Evolutionary conservation across 495 filamentous ascomycete species (phyloP), one percentile per base, ranked within the genome.

Genomic region (Daldinia concentrica): DNA sequence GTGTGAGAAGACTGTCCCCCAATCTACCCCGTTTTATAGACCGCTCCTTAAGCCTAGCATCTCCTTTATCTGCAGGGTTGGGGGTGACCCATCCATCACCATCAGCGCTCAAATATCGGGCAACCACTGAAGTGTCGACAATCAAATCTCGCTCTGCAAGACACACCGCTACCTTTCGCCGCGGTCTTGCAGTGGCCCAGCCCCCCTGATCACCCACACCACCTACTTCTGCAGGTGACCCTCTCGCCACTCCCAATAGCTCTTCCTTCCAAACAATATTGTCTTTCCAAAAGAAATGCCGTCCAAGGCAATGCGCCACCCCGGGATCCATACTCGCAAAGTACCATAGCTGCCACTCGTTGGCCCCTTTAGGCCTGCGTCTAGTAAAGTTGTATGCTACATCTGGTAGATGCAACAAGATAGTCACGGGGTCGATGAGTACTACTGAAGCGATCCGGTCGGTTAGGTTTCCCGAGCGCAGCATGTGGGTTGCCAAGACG

Each of bases 351-450:
- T 88, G 86, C 78, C 86, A 84, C 77, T 92, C 89, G 68, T 89
- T 90, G 4, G 90, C 89, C 26, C 58, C 59, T 29, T 56, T 77
- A 0, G 90, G 89, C 50, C 75, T 76, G 3, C 90, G 82, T 30
- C 81, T 73, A 12, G 86, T 89, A 72, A 92, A 91, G 72, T 92
- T 92, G 82, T 88, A 91, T n/a, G 89, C 88, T 43, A 92, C 88
- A 65, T 90, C 84, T 26, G 90, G 90, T 11, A 90, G 77, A 75
- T 92, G 90, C 34, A 92, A 80, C 22, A 90, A 69, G 30, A 92
- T 82, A 4, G 83, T 84, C n/a, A 92, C 88, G 1, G 90, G 90
- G 74, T 92, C 90, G 30, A 91, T 82, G 22, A 91, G 78, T 6
- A 91, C 71, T 2, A 86, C 62, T 3, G 84, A 79, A 6, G 79